phyloP scores from a whole-genome alignment of 176 grass and related monocot species.

The Leersia perrieri region DNA sequence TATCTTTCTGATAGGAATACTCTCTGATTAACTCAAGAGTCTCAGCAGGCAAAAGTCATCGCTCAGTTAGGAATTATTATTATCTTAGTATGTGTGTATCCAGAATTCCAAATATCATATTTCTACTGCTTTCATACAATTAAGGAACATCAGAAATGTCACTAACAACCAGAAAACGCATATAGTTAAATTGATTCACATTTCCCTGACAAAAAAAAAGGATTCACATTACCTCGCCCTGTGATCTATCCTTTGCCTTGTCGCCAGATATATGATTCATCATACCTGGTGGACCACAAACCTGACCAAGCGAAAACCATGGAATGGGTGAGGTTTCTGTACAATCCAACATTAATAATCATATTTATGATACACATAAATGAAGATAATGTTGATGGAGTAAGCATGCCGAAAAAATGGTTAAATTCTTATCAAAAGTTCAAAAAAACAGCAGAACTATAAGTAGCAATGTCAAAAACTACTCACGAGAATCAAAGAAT shows the following conservation, averaged over 20 bases:
- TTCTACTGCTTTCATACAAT: not conserved
- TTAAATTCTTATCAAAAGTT: not conserved
- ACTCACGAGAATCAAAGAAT: slow-evolving; percentile 81
- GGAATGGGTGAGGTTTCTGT: not conserved
- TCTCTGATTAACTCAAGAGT: not conserved
- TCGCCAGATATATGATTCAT: slow-evolving; percentile 95
- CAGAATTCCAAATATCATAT: slow-evolving; percentile 10
- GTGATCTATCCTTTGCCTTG: slow-evolving; percentile 80
- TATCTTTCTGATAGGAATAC: not conserved
- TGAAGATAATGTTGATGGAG: not conserved
- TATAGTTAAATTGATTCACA: not conserved
- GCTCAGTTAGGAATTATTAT: not conserved
- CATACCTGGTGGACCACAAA: slow-evolving; percentile 94
- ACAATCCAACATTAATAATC: not conserved
- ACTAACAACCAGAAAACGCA: not conserved
- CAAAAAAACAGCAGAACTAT: not conserved
- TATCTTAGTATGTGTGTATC: not conserved
- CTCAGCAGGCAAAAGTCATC: not conserved
- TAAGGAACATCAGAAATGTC: not conserved
- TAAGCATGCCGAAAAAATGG: not conserved
- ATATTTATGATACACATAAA: not conserved
- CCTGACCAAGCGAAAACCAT: slow-evolving; percentile 49
- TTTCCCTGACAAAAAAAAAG: not conserved
- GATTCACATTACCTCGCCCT: slow-evolving; percentile 68
- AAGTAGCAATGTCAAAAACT: slow-evolving; percentile 6